A percentile compares a stretch with the other conserved stretches of the same genome.
Conservation (phyloP, 768 basidiomycete genomes). For the Gyrodon lividus region DNA sequence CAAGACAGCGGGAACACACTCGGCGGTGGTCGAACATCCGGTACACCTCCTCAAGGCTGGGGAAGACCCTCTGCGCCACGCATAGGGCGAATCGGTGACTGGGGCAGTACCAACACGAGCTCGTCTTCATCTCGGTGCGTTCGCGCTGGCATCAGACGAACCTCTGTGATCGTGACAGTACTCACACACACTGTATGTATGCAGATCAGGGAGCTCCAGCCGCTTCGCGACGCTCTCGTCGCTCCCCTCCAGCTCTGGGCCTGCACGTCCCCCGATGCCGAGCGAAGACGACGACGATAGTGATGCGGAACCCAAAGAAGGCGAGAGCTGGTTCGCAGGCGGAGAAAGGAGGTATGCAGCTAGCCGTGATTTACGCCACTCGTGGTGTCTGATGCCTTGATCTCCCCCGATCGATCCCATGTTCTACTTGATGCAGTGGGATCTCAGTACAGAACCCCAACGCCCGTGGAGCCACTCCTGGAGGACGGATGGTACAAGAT, state of each 20-base stretch:
- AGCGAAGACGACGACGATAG: conserved; percentile 38
- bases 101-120: conserved; percentile 33
- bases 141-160: background rate
- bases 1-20: conserved; percentile 44
- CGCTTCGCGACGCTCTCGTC: conserved; percentile 40
- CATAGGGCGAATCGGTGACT: conserved; percentile 55
- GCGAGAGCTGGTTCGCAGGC: conserved; percentile 86
- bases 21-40: conserved; percentile 42
- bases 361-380: background rate
- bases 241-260: conserved; percentile 21
- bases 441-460: conserved; percentile 88
- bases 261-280: conserved; percentile 14
- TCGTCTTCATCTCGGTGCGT: conserved; percentile 15
- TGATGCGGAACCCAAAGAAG: conserved; percentile 52
- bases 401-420: background rate
- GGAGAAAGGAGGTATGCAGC: conserved; percentile 79
- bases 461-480: conserved; percentile 41
- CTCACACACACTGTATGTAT: conserved; percentile 1
- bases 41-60: conserved; percentile 52
- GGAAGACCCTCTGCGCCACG: conserved; percentile 39
- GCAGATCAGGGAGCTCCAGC: conserved; percentile 21
- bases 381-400: background rate
- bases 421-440: conserved; percentile 51
- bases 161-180: background rate
- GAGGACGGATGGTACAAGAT: conserved; percentile 62